Evolutionary conservation across 2,329 filamentous ascomycete species (phyloP).

Genomic region (Microdochium paspali): DNA sequence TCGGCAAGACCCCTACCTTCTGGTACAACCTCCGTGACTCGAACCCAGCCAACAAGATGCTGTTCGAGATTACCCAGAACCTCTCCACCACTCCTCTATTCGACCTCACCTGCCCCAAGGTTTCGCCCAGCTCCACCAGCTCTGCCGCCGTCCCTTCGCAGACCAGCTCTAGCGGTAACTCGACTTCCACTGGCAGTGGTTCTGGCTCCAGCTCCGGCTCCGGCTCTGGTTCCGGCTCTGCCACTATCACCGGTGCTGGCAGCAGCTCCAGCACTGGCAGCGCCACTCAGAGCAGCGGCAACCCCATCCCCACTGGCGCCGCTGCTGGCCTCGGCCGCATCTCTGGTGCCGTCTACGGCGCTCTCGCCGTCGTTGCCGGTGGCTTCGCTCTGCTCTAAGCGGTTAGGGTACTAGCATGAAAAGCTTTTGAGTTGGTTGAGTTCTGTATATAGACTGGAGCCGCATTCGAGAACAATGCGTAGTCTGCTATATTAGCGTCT

Average conservation of each 20-base stretch:
- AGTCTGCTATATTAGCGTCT: background rate
- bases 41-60: constrained; percentile 48
- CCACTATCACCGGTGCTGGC: constrained; percentile 5
- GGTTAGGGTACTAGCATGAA: background rate
- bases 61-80: constrained; percentile 47
- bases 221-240: constrained; percentile 6
- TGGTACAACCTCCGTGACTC: constrained; percentile 55
- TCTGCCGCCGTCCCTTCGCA: constrained; percentile 11
- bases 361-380: constrained; percentile 8
- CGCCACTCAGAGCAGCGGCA: constrained; percentile 3
- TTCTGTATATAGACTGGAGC: background rate
- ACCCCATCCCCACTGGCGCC: constrained; percentile 3
- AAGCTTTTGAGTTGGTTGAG: background rate
- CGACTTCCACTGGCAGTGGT: constrained; percentile 8
- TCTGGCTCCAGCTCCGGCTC: constrained; percentile 7
- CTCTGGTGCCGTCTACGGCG: constrained; percentile 5
- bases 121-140: constrained; percentile 23
- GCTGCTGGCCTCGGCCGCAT: constrained; percentile 4
- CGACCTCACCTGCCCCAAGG: constrained; percentile 42
- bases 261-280: constrained; percentile 8
- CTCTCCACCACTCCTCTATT: constrained; percentile 40
- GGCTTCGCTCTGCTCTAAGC: constrained; percentile 9
- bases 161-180: constrained; percentile 7
- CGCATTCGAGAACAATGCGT: background rate
- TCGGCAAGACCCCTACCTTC: constrained; percentile 45